Evolutionary conservation across 169 alveolate species (phyloP).

Genomic region (Plasmodium billcollinsi): DNA sequence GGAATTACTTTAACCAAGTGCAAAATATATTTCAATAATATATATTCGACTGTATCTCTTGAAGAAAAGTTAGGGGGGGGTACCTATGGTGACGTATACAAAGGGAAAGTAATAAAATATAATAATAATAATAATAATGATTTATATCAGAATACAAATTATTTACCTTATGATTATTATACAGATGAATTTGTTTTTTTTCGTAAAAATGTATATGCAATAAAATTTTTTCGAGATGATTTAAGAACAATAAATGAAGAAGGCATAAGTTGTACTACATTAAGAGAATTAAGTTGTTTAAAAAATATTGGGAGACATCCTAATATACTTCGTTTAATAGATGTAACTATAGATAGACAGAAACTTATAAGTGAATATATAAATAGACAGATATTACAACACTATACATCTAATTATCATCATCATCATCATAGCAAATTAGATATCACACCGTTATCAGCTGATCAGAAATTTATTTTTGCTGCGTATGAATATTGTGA

Average conservation of each 20-base stretch:
- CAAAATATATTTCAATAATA: conserved; percentile 57
- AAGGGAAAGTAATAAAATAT: conserved; percentile 77
- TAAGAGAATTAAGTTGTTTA: conserved; percentile 90
- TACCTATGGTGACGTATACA: conserved; percentile 93
- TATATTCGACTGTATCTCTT: conserved; percentile 52
- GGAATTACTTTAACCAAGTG: conserved; percentile 73
- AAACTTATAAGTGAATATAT: conserved; percentile 71
- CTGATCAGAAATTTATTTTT: conserved; percentile 85
- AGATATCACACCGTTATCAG: conserved; percentile 57
- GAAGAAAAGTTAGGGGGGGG: conserved; percentile 93
- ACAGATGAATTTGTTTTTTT: conserved; percentile 64
- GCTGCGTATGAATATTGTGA: conserved; percentile 90
- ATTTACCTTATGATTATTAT: conserved; percentile 66
- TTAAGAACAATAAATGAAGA: conserved; percentile 90
- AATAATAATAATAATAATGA: conserved; percentile 27
- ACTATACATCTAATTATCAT: conserved; percentile 58
- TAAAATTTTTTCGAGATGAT: conserved; percentile 90
- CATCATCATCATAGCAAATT: conserved; percentile 55
- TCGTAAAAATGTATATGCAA: conserved; percentile 82
- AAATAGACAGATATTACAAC: conserved; percentile 68
- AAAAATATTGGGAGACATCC: conserved; percentile 87
- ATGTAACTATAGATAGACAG: conserved; percentile 82
- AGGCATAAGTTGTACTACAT: conserved; percentile 91
- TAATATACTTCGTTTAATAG: conserved; percentile 82
- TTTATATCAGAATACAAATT: conserved; percentile 26